phyloP scores from a whole-genome alignment of 192 early-diverging fungal species.

The Helicostylum pulchrum region DNA sequence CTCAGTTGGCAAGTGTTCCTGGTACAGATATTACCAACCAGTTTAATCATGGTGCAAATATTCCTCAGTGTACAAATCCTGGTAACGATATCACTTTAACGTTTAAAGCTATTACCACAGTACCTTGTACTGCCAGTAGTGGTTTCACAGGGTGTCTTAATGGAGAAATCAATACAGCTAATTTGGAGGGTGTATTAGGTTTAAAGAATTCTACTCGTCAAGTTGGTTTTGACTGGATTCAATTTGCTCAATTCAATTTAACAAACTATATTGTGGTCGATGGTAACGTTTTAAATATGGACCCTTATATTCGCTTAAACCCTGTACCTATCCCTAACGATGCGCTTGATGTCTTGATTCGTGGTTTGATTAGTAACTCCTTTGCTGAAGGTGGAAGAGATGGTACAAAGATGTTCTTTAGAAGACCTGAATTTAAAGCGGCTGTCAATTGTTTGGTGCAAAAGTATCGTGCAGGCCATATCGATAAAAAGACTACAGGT shows the following conservation, averaged over 20 bases:
- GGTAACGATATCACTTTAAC: conserved; percentile 31
- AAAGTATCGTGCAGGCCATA: conserved; percentile 66
- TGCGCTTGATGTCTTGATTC: conserved; percentile 60
- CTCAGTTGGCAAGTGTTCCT: conserved; percentile 26
- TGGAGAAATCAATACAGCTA: conserved; percentile 25
- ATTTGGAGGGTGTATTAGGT: conserved; percentile 4
- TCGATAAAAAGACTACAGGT: conserved; percentile 73
- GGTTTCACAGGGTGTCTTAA: conserved; percentile 44
- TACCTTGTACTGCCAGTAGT: conserved; percentile 44
- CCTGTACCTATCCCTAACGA: conserved; percentile 42
- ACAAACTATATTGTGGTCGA: conserved; percentile 67
- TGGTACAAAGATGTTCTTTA: conserved; percentile 66
- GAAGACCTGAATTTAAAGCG: conserved; percentile 50
- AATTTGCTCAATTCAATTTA: conserved; percentile 37
- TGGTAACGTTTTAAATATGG: conserved; percentile 73
- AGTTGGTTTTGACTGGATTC: conserved; percentile 68
- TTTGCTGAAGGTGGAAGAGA: conserved; percentile 56
- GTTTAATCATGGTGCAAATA: conserved; percentile 32
- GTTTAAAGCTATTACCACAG: conserved; percentile 39
- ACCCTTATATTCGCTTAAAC: conserved; percentile 54
- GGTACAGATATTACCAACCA: conserved; percentile 60
- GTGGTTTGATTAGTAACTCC: conserved; percentile 36
- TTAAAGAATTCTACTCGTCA: conserved; percentile 40
- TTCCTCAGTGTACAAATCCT: conserved; percentile 28
- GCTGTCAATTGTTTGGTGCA: conserved; percentile 51